Conservation (phyloP, 371 early-diverging fungal genomes). For the Conidiobolus incongruus region DNA sequence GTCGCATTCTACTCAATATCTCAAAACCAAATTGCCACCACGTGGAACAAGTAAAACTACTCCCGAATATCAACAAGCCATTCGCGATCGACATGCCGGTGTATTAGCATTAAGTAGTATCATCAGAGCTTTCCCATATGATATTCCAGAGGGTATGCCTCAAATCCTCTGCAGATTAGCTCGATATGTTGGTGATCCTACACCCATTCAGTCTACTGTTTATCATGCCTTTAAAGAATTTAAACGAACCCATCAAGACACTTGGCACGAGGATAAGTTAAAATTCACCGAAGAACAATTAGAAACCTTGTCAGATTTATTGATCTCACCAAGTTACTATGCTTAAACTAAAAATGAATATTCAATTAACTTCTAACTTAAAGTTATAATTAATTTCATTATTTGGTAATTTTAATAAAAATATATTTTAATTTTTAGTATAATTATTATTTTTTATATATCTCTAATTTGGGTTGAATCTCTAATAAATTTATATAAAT, state of each 20-base stretch:
- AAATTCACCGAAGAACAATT: conserved; percentile 55
- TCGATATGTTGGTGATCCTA: conserved; percentile 59
- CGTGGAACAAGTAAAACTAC: conserved; percentile 16
- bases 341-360: conserved; percentile 15
- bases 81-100: conserved; percentile 62
- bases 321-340: conserved; percentile 66
- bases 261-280: conserved; percentile 72
- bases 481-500: too few relatives aligned
- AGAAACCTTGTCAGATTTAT: conserved; percentile 54
- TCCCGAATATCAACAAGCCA: conserved; percentile 21
- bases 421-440: too few relatives aligned
- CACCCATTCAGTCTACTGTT: conserved; percentile 64
- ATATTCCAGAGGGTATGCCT: conserved; percentile 81
- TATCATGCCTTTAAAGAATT: conserved; percentile 78
- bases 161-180: conserved; percentile 46
- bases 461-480: too few relatives aligned
- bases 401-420: too few relatives aligned
- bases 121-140: conserved; percentile 75
- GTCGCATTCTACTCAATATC: conserved; percentile 11
- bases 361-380: too few relatives aligned
- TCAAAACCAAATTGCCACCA: conserved; percentile 17
- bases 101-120: conserved; percentile 70
- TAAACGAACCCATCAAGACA: conserved; percentile 77
- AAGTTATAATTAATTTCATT: too few relatives aligned
- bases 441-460: too few relatives aligned